Evolutionary conservation across 768 basidiomycete genomes (phyloP).

Genomic region (Chalciporus pseudorubinellus): DNA sequence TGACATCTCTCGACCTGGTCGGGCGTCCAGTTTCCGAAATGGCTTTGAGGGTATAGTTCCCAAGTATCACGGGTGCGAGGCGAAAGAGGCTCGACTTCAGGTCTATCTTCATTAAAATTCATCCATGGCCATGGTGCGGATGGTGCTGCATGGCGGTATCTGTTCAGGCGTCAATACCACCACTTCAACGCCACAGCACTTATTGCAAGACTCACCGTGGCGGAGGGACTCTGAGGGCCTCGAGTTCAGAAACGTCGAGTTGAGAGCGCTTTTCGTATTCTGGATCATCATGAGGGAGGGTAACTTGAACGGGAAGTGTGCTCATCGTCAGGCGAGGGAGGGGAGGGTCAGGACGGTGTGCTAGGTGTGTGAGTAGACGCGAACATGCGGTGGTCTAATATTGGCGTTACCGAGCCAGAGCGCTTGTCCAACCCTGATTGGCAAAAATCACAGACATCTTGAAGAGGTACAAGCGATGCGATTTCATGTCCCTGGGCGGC

Average conservation of each 20-base stretch:
- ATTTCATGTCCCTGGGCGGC: neutral
- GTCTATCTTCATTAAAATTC: conserved; percentile 30
- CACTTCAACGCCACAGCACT: neutral
- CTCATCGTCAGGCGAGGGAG: conserved; percentile 9
- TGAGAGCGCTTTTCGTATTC: neutral
- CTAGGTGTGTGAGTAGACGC: neutral
- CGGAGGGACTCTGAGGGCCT: conserved; percentile 17
- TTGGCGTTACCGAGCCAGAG: neutral
- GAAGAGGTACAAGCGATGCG: neutral
- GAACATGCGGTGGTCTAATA: conserved; percentile 6
- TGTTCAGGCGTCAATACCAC: conserved; percentile 26
- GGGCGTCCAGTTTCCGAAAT: conserved; percentile 56
- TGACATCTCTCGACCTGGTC: conserved; percentile 38
- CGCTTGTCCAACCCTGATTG: neutral
- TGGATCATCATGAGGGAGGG: neutral
- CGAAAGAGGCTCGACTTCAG: conserved; percentile 9
- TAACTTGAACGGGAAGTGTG: conserved; percentile 9
- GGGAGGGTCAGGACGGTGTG: neutral
- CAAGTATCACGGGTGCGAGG: conserved; percentile 18
- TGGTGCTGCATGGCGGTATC: conserved; percentile 38
- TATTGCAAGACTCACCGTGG: conserved; percentile 19
- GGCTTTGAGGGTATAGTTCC: conserved; percentile 46
- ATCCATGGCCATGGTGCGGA: conserved; percentile 45
- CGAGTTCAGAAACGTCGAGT: conserved; percentile 15
- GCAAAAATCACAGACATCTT: neutral